Evolutionary conservation across 2,329 filamentous ascomycete genomes (phyloP), one percentile per base, ranked within the genome.

Genomic region (Sarocladium brachiariae): DNA sequence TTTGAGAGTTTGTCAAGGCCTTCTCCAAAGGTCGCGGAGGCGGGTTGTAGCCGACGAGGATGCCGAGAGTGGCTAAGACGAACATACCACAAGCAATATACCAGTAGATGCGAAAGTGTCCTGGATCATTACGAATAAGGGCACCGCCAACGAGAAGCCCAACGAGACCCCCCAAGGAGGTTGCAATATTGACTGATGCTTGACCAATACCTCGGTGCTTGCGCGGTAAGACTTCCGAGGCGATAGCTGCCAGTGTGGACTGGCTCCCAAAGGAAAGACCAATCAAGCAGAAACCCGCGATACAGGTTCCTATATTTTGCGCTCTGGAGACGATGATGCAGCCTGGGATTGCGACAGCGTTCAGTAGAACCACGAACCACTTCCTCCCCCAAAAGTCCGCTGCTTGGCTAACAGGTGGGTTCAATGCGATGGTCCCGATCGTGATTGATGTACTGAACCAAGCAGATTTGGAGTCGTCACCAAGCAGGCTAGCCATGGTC

Each of bases 381-480:
- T 63, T 65, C 7, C 69, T 63, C n/a, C 69, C 68, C 69, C 68
- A 71, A 57, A 67, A 69, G 55, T 72, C 69, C 19, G 51, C 38
- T 4, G 43, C 69, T 52, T 71, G 69, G 11, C 66, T 66, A 10
- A 69, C 59, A 10, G 66, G 63, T 18, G 65, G 67, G 9, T 61
- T 56, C 9, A 68, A 57, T 9, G 69, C 64, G 6, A 62, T 61
- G 2, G 68, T 69, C 18, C 67, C 47, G 52, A 70, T 70, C 38
- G 65, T 59, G 50, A 72, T 64, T 10, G 61, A 51, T 4, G 62
- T 58, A 1, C 62, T 62, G 23, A 71, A 53, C 69, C 69, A 72
- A 16, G 63, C 58, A 7, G 57, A 55, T 21, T 60, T 56, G 35
- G 49, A 52, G 4, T 52, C 52, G 14, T 52, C 55, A 23, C 53